Base-by-base conservation (phyloP, 176 grass and related monocot genomes). In the maize (Zea mays) region DNA sequence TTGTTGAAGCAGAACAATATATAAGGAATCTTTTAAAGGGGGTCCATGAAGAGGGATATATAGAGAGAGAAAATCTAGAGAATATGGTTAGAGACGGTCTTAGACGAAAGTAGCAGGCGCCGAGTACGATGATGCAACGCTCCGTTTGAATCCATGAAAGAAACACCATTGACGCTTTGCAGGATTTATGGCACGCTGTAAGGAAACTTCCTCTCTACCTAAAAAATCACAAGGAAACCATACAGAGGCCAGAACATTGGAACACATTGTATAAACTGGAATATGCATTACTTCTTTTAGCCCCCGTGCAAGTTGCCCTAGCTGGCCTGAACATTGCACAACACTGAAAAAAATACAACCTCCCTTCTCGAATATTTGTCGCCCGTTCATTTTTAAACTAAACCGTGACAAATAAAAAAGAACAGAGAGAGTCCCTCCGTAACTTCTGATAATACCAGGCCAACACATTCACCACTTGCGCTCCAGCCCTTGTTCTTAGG, bases 321-420 rank as follows among this genome's bases (percentile, higher is more conserved):
- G 55, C 78, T 65, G 45, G 63, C 2, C 72, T 68, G 3, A 79
- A 58, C 68, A 83, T 76, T 37, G 58, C 41, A 67, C 74, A 77
- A 5, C 79, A 67, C 68, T 43, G 58, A 69, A 67, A 5, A 19
- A 2, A 34, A 20, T 9, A 56, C 7, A 27, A 27, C 27, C 27
- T 27, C 27, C 27, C 27, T 27, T 27, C 27, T 27, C 27, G 1
- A 27, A 27, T 27, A 27, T 27, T 27, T 27, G 27, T 27, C 27
- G 27, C 27, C 27, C 27, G 27, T 27, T 27, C 27, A 27, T 27
- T 27, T 27, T 27, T 27, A 27, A 27, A 27, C 27, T 27, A 27
- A 27, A 27, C 27, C 27, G 27, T 27, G 27, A 27, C 27, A 27
- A 27, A 27, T 27, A 27, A 27, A 27, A 27, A 27, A 27, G 27